Evolutionary conservation across 2,329 filamentous ascomycete species (phyloP).

Genomic region (Fusarium succisae): DNA sequence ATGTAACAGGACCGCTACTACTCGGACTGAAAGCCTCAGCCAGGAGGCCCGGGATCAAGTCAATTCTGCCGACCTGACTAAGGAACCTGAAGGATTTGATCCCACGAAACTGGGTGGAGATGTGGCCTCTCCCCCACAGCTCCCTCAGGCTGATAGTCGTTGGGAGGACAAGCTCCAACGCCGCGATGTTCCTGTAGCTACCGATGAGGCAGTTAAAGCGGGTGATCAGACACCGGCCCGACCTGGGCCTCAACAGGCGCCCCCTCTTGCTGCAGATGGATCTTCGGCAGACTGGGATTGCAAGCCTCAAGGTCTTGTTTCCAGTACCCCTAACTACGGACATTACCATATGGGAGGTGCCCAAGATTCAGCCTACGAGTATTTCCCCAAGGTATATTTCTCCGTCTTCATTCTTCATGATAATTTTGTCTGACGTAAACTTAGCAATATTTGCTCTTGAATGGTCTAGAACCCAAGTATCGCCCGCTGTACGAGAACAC

Average conservation of each 20-base stretch:
- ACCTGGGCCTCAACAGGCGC: conserved; percentile 8
- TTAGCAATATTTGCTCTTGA: conserved; percentile 76
- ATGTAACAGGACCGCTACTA: conserved; percentile 68
- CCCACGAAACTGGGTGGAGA: conserved; percentile 5
- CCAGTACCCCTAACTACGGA: conserved; percentile 56
- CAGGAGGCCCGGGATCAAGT: conserved; percentile 49
- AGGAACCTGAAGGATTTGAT: conserved; percentile 44
- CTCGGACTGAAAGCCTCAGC: conserved; percentile 44
- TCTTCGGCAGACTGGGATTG: conserved; percentile 58
- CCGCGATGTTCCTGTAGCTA: conserved; percentile 5
- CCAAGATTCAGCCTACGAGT: conserved; percentile 77
- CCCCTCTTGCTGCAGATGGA: conserved; percentile 50
- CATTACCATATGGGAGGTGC: conserved; percentile 69
- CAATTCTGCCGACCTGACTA: conserved; percentile 44
- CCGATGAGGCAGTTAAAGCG: neutral
- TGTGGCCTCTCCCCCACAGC: conserved; percentile 12
- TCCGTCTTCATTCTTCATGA: neutral
- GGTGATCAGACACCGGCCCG: neutral
- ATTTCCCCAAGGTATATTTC: conserved; percentile 66
- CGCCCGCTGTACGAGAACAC: conserved; percentile 75
- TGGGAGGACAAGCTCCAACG: conserved; percentile 34
- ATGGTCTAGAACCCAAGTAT: conserved; percentile 78
- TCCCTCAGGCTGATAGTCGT: conserved; percentile 24
- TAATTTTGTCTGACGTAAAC: conserved; percentile 49
- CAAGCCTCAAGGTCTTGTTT: conserved; percentile 66